Conservation (phyloP, 2,329 filamentous ascomycete species). For the Metarhizium sp. region DNA sequence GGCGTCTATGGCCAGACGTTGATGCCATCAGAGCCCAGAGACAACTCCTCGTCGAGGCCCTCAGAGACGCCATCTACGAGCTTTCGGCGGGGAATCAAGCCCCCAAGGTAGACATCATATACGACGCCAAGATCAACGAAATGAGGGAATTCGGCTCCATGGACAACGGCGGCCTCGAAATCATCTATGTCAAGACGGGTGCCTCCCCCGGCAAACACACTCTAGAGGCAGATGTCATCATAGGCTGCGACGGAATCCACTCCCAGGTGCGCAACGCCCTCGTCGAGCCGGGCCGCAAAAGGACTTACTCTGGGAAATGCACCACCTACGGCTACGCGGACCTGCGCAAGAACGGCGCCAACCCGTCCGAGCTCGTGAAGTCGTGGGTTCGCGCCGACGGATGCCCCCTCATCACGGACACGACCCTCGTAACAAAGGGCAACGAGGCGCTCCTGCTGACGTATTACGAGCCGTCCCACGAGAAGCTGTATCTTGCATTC, state of each 20-base stretch:
- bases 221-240: constrained; percentile 15
- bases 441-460: constrained; percentile 12
- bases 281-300: constrained; percentile 14
- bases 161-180: constrained; percentile 1
- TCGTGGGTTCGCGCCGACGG: constrained; percentile 10
- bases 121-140: constrained; percentile 8
- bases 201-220: background rate
- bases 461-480: constrained; percentile 12
- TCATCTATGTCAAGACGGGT: constrained; percentile 1
- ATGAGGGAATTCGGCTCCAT: constrained; percentile 9
- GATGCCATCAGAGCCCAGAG: constrained; percentile 19
- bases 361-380: background rate
- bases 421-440: constrained; percentile 12
- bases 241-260: constrained; percentile 31
- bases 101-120: constrained; percentile 8
- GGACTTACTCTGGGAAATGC: constrained; percentile 24
- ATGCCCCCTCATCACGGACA: constrained; percentile 12
- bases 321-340: constrained; percentile 13
- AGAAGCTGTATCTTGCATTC: constrained; percentile 11
- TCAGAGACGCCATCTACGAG: constrained; percentile 10
- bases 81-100: background rate
- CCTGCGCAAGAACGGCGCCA: background rate
- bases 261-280: constrained; percentile 21
- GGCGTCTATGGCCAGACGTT: constrained; percentile 14
- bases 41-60: constrained; percentile 14